phyloP scores from a whole-genome alignment of 352 stramenopile genomes.

The Phytophthora boehmeriae region DNA sequence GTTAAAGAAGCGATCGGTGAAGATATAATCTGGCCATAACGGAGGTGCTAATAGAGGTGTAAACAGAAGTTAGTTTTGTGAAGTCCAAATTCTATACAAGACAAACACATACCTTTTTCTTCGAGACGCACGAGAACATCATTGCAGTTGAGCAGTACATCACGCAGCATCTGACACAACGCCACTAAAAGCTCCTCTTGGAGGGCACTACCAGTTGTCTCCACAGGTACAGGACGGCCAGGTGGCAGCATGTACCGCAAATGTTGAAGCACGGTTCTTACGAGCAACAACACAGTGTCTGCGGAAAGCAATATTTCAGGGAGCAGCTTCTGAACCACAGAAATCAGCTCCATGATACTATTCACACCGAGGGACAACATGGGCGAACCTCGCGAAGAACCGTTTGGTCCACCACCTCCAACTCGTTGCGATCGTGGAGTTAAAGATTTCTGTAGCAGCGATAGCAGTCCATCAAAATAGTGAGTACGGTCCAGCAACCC shows the following conservation, averaged over 20 bases:
- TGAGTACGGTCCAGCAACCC: conserved; percentile 70
- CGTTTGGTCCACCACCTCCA: conserved; percentile 25
- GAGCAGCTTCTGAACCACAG: conserved; percentile 72
- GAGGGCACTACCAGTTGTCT: conserved; percentile 45
- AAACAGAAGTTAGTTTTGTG: conserved; percentile 8
- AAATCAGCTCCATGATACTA: conserved; percentile 76
- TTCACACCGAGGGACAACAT: conserved; percentile 72
- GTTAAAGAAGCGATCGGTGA: conserved; percentile 79
- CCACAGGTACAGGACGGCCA: conserved; percentile 39
- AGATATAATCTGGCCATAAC: conserved; percentile 74
- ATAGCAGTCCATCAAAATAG: conserved; percentile 84
- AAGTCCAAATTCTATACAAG: not conserved
- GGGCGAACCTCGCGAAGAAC: conserved; percentile 37
- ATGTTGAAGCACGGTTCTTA: conserved; percentile 83
- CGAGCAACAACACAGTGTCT: conserved; percentile 62
- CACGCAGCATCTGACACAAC: conserved; percentile 76
- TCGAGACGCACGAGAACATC: conserved; percentile 82
- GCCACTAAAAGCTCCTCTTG: conserved; percentile 75
- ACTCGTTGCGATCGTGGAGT: conserved; percentile 50
- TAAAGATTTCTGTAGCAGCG: conserved; percentile 78
- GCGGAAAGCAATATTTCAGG: conserved; percentile 68
- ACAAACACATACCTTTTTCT: conserved; percentile 68
- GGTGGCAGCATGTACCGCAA: conserved; percentile 78
- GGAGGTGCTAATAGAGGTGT: conserved; percentile 46
- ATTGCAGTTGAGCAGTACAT: conserved; percentile 67